Evolutionary conservation across 768 basidiomycete genomes (phyloP).

Genomic region (Leccinum rimulosum): DNA sequence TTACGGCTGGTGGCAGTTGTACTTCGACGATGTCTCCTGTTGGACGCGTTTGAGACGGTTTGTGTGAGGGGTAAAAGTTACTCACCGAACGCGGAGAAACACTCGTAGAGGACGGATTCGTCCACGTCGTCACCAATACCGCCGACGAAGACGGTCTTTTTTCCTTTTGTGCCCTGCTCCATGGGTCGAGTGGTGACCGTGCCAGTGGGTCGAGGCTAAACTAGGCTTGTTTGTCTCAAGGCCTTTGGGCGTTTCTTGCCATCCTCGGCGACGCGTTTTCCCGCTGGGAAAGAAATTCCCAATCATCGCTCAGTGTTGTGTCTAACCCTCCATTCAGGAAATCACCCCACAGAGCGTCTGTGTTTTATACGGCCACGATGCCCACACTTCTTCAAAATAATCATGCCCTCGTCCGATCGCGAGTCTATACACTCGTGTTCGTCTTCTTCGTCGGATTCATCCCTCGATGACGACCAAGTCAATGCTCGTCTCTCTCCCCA

Average conservation of each 20-base stretch:
- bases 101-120: slow-evolving; percentile 70
- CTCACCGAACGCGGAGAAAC: slow-evolving; percentile 87
- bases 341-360: too few relatives aligned
- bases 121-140: slow-evolving; percentile 83
- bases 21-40: slow-evolving; percentile 92
- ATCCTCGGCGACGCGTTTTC: neutral
- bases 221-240: slow-evolving; percentile 15
- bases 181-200: slow-evolving; percentile 33
- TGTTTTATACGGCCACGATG: slow-evolving; percentile 7
- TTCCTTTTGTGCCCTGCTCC: slow-evolving; percentile 83
- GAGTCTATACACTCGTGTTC: slow-evolving; percentile 35
- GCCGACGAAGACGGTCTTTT: slow-evolving; percentile 84
- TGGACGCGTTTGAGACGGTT: slow-evolving; percentile 5
- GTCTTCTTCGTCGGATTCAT: slow-evolving; percentile 47
- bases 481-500: slow-evolving; percentile 59
- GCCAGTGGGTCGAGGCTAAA: slow-evolving; percentile 2
- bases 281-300: slow-evolving; percentile 3
- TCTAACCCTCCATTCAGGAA: neutral
- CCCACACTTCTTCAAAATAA: slow-evolving; percentile 14
- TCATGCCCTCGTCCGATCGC: slow-evolving; percentile 64
- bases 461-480: slow-evolving; percentile 49
- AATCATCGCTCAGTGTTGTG: neutral
- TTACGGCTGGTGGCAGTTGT: slow-evolving; percentile 76
- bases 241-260: slow-evolving; percentile 4
- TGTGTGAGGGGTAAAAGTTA: neutral